Base-by-base conservation (phyloP, 768 basidiomycete genomes). In the Phlebiopsis flavidoalba region DNA sequence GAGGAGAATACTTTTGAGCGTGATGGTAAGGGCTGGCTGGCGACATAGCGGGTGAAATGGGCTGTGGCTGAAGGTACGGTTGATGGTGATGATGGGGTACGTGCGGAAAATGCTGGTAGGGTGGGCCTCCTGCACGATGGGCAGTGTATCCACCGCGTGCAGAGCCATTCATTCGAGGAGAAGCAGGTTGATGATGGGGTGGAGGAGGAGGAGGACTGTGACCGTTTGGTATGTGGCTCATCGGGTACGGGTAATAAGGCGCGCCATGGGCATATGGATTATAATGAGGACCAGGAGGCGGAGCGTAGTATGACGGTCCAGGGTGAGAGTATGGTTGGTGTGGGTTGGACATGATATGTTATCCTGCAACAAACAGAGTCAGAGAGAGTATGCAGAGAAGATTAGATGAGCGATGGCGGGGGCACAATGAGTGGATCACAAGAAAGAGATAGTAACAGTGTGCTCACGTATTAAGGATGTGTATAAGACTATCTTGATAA, bases 191-290 rank as follows among this genome's bases (percentile, higher is more conserved):
- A 59, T 70, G 73, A 35, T 65, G 70, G 60, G 69, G 72, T 31
- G 26, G 26, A 43, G 40, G 40, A 3, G 40, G 40, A 3, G 40
- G 40, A 59, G 71, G 78, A 60, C 68, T 72, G 65, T 70, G 75
- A 2, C 65, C 74, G 61, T 75, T 76, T 17, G 40, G 40, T 71
- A 79, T 74, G 56, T 77, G 79, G 5, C 75, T 73, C 47, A 78
- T 60, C 0, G 68, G 67, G 52, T 73, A 72, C 45, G 65, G 70
- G 55, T 75, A 74, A 60, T 73, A 71, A 8, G 71, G 71, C 6
- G 66, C 60, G 11, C 66, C 63, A 10, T 59, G 65, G 47, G 66
- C 69, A n/a, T 64, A 72, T 15, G 56, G 52, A 43, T 31, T 31
- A 56, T 66, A 71, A n/a, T 62, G 70, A 12, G 65, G 66, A 19